These are phyloP conservation scores for Chlamydomonas incerta DNA, from an alignment of 139 green algal genomes.

Conservation along the genomic window DNA sequence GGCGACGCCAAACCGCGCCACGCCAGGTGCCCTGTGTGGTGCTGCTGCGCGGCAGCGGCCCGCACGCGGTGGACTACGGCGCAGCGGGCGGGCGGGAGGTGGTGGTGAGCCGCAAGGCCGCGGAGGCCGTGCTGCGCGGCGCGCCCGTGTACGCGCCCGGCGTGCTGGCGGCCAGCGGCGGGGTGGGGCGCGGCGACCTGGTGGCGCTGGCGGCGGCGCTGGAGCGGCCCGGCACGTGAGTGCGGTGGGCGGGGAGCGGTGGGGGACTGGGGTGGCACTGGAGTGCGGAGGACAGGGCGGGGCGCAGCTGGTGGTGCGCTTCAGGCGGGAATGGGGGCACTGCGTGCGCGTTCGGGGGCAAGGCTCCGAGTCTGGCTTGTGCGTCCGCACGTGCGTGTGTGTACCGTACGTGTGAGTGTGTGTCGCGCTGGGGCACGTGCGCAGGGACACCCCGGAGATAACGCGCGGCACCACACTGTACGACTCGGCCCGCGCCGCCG, in stretches of 20 bases:
- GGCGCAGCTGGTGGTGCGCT: background rate
- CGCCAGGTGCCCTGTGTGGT: slow-evolving; percentile 59
- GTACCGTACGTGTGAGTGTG: too few relatives aligned
- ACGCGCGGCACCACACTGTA: slow-evolving; percentile 70
- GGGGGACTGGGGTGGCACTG: background rate
- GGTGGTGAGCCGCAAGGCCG: slow-evolving; percentile 84
- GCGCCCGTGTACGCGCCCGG: slow-evolving; percentile 85
- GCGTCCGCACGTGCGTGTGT: too few relatives aligned
- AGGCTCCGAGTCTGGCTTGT: too few relatives aligned
- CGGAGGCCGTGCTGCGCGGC: slow-evolving; percentile 86
- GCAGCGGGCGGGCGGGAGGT: slow-evolving; percentile 70
- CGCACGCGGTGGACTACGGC: slow-evolving; percentile 64
- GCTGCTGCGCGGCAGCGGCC: slow-evolving; percentile 68
- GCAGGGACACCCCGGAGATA: slow-evolving; percentile 50
- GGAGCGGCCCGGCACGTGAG: slow-evolving; percentile 66
- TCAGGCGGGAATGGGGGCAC: background rate
- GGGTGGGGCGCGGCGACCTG: slow-evolving; percentile 73
- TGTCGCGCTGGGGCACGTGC: too few relatives aligned
- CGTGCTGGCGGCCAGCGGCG: slow-evolving; percentile 72
- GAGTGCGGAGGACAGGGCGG: background rate
- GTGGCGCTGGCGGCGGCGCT: slow-evolving; percentile 80
- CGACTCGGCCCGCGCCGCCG: background rate
- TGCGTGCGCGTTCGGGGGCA: background rate
- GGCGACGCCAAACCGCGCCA: too few relatives aligned
- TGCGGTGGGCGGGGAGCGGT: too few relatives aligned